Evolutionary conservation across 73 alveolate genomes (phyloP).

Genomic region (Blepharisma stoltei): DNA sequence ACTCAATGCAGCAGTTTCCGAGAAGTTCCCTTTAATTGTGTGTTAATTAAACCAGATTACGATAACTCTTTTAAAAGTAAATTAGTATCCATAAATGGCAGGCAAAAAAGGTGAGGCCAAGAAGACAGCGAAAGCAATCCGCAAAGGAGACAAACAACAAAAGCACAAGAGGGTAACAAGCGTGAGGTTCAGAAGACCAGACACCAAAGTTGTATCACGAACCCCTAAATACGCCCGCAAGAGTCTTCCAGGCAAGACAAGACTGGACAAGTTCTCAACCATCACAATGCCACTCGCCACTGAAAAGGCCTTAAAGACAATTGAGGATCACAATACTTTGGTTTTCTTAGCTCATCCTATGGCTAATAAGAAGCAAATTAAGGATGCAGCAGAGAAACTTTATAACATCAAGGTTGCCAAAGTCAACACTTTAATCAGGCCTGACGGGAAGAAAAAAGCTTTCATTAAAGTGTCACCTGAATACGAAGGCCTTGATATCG

Average conservation of each 20-base stretch:
- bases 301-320: slow-evolving; percentile 57
- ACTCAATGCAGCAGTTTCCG: not conserved
- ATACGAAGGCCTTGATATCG: slow-evolving; percentile 60
- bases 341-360: slow-evolving; percentile 51
- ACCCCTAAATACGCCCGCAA: slow-evolving; percentile 49
- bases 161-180: slow-evolving; percentile 63
- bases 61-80: no score
- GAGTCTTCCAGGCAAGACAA: slow-evolving; percentile 40
- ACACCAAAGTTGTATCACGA: slow-evolving; percentile 48
- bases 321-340: slow-evolving; percentile 62
- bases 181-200: slow-evolving; percentile 60
- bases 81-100: no score
- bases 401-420: slow-evolving; percentile 44
- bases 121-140: slow-evolving; percentile 45
- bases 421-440: slow-evolving; percentile 59
- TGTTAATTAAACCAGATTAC: no score
- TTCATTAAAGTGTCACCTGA: slow-evolving; percentile 44
- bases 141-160: slow-evolving; percentile 48
- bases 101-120: slow-evolving; percentile 14
- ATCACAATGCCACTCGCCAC: slow-evolving; percentile 58
- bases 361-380: slow-evolving; percentile 54
- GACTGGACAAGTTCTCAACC: slow-evolving; percentile 57
- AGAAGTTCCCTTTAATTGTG: slow-evolving; percentile 2
- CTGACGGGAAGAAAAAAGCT: slow-evolving; percentile 65
- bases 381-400: slow-evolving; percentile 52